Conservation (phyloP, 768 basidiomycete genomes). For the Leccinellum luteum region DNA sequence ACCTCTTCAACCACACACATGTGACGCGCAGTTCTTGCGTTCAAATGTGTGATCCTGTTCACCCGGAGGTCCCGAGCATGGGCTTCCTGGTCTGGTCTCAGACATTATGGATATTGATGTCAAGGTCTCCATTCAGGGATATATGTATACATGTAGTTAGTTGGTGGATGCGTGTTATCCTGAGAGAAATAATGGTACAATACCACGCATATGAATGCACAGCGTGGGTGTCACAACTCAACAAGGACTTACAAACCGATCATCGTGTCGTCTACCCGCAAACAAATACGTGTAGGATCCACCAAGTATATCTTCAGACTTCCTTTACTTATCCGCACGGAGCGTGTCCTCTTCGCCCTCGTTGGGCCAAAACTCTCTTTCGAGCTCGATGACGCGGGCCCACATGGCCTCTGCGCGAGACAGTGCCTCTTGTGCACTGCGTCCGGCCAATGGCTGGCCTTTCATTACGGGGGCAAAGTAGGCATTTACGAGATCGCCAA, state of each 20-base stretch:
- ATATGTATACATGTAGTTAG: too few species aligned
- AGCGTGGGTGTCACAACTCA: too few species aligned
- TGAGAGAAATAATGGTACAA: neutral
- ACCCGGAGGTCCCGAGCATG: too few species aligned
- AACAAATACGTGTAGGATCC: neutral
- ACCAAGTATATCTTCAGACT: too few species aligned
- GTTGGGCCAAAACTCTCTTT: conserved; percentile 58
- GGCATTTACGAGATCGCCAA: conserved; percentile 47
- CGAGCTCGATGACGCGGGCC: conserved; percentile 58
- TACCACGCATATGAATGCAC: neutral
- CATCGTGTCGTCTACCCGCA: neutral
- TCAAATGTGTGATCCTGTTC: too few species aligned
- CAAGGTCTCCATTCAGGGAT: too few species aligned
- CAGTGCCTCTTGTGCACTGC: conserved; percentile 9
- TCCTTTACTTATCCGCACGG: neutral
- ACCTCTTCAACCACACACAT: too few species aligned
- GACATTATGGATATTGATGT: too few species aligned
- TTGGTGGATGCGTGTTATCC: neutral
- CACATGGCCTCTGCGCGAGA: conserved; percentile 49
- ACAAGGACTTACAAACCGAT: too few species aligned
- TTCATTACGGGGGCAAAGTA: conserved; percentile 35
- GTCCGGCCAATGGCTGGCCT: conserved; percentile 23
- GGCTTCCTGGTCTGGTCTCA: too few species aligned
- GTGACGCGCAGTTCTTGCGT: too few species aligned
- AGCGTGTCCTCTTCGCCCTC: conserved; percentile 34